Evolutionary conservation across 176 grass and related monocot species (phyloP).

Genomic region (Oryza coarctata): DNA sequence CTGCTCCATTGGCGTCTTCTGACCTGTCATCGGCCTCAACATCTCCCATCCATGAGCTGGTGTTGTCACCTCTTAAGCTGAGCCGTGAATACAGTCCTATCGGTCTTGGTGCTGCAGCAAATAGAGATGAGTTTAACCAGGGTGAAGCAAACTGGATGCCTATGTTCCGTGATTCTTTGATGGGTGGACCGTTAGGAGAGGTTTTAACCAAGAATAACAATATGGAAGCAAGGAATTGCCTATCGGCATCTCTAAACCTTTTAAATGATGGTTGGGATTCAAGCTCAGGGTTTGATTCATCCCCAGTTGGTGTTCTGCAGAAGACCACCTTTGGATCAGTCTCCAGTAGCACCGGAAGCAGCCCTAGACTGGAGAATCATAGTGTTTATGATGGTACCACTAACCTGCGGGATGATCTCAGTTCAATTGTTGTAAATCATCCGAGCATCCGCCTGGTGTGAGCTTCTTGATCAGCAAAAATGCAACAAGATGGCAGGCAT

Average conservation of each 20-base stretch:
- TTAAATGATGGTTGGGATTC: conserved; percentile 70
- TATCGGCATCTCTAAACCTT: conserved; percentile 53
- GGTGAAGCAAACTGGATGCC: conserved; percentile 52
- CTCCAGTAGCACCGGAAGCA: conserved; percentile 84
- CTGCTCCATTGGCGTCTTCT: conserved; percentile 61
- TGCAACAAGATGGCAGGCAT: conserved; percentile 32
- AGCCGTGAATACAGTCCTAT: conserved; percentile 57
- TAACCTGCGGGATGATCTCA: conserved; percentile 57
- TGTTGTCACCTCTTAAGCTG: conserved; percentile 59
- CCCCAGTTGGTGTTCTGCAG: conserved; percentile 81
- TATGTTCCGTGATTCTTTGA: conserved; percentile 60
- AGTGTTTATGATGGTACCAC: conserved; percentile 47
- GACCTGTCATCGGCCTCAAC: conserved; percentile 82
- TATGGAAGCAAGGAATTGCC: conserved; percentile 28
- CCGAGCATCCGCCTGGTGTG: conserved; percentile 62
- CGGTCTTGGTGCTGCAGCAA: conserved; percentile 13
- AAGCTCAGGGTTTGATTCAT: conserved; percentile 52
- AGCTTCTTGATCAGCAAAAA: conserved; percentile 34
- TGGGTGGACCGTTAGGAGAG: conserved; percentile 83
- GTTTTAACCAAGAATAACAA: conserved; percentile 56
- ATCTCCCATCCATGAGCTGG: conserved; percentile 61
- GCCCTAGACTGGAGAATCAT: conserved; percentile 70
- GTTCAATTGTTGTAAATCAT: conserved; percentile 74
- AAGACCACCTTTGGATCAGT: conserved; percentile 75
- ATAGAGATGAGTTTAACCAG: conserved; percentile 32